Percentiles rank a stretch among this genome's conserved stretches.
These are phyloP conservation scores for Fraxinus angustifolia DNA, from an alignment of 305 asterid genomes.

Conservation along the genomic window DNA sequence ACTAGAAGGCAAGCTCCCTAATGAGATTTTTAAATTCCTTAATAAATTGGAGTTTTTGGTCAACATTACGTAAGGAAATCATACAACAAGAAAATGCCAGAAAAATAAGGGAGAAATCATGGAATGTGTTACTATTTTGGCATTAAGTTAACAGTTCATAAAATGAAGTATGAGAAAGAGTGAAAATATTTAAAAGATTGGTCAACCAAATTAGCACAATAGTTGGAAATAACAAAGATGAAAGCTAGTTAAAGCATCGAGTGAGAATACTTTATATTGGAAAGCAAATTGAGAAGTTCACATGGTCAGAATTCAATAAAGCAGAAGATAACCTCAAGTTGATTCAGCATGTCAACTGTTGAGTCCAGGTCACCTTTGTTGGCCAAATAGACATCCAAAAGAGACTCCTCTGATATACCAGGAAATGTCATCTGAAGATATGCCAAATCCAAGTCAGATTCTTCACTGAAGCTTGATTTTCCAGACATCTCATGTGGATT, in stretches of 20 bases:
- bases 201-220: not conserved
- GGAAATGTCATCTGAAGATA: conserved; percentile 1
- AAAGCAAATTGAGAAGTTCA: not conserved
- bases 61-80: not conserved
- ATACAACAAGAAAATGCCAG: not conserved
- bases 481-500: not conserved
- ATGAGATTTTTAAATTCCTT: not conserved
- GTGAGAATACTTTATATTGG: not conserved
- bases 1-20: not conserved
- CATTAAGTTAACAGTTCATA: not conserved
- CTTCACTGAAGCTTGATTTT: not conserved
- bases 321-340: conserved; percentile 1
- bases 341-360: not conserved
- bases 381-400: not conserved
- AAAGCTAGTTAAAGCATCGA: not conserved
- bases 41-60: not conserved
- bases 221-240: not conserved
- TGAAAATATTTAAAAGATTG: not conserved
- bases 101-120: not conserved
- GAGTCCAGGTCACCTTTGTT: conserved; percentile 3
- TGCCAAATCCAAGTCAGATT: conserved; percentile 1
- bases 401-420: conserved; percentile 1
- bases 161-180: not conserved
- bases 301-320: not conserved
- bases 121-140: not conserved